phyloP scores from a whole-genome alignment of 1,284 basidiomycete genomes.

The Neolentinus lepideus region DNA sequence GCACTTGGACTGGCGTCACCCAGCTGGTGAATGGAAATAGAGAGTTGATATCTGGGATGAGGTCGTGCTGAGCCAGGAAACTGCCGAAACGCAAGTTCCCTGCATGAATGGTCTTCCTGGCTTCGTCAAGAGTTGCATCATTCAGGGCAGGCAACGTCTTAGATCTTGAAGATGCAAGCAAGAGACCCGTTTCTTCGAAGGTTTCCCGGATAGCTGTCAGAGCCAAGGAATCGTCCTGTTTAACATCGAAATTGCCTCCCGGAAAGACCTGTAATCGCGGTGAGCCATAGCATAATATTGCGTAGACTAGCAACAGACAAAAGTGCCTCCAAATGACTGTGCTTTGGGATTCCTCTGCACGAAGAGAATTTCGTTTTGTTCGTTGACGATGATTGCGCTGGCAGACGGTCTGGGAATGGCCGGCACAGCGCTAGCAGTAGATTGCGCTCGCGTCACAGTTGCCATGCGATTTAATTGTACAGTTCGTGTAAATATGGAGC shows the following conservation, averaged over 20 bases:
- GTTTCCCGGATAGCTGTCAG: slow-evolving; percentile 67
- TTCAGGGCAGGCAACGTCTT: slow-evolving; percentile 16
- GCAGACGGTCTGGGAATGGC: slow-evolving; percentile 47
- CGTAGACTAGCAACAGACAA: slow-evolving; percentile 34
- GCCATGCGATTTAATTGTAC: not conserved
- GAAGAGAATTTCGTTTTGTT: slow-evolving; percentile 56
- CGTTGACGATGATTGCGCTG: slow-evolving; percentile 56
- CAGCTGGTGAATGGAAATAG: slow-evolving; percentile 64
- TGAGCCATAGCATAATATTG: not conserved
- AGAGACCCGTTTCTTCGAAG: slow-evolving; percentile 65
- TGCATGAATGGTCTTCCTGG: slow-evolving; percentile 49
- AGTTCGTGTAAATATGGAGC: not conserved
- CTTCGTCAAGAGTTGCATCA: slow-evolving; percentile 38
- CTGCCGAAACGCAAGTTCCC: slow-evolving; percentile 40
- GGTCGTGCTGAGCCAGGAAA: slow-evolving; percentile 40
- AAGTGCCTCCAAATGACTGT: slow-evolving; percentile 54
- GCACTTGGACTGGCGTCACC: slow-evolving; percentile 50
- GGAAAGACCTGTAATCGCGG: slow-evolving; percentile 52
- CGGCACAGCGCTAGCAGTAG: not conserved
- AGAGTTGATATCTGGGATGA: slow-evolving; percentile 35
- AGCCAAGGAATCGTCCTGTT: slow-evolving; percentile 46
- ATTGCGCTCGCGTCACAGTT: not conserved
- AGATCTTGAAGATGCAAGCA: slow-evolving; percentile 41
- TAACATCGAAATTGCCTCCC: slow-evolving; percentile 57
- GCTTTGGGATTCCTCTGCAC: slow-evolving; percentile 62